phyloP scores from a whole-genome alignment of 1,284 basidiomycete species.

The Ceratobasidium sp. region DNA sequence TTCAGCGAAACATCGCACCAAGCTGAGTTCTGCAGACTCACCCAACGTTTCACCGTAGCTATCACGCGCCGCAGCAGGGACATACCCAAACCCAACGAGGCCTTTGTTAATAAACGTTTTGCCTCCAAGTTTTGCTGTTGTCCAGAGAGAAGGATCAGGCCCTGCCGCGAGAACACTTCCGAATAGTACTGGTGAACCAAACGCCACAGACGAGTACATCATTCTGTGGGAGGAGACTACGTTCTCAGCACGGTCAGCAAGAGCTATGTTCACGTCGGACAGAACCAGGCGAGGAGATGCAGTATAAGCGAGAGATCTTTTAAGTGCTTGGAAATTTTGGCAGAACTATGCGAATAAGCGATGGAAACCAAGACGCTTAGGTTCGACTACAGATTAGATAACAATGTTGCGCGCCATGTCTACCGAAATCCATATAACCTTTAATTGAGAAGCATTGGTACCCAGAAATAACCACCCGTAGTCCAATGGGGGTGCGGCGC shows the following conservation, averaged over 20 bases:
- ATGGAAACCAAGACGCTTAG: too few species aligned
- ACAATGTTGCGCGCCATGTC: too few species aligned
- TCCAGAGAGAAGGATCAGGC: slow-evolving; percentile 39
- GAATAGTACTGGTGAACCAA: slow-evolving; percentile 10
- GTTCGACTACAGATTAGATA: too few species aligned
- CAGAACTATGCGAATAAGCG: not conserved
- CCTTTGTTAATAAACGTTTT: slow-evolving; percentile 43
- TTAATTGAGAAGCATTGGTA: not conserved
- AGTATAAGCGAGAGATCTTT: too few species aligned
- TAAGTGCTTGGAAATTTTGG: not conserved
- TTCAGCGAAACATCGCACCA: slow-evolving; percentile 9
- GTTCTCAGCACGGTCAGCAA: too few species aligned
- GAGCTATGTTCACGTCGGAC: too few species aligned
- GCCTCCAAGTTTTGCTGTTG: slow-evolving; percentile 39
- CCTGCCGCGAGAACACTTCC: slow-evolving; percentile 6
- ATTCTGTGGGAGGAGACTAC: not conserved
- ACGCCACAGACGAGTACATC: slow-evolving; percentile 3
- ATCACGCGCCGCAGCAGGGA: slow-evolving; percentile 38
- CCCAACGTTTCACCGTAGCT: slow-evolving; percentile 39
- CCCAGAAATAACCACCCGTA: not conserved
- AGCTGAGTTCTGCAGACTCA: slow-evolving; percentile 12
- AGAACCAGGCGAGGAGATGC: too few species aligned
- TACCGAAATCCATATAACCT: not conserved
- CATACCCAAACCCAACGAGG: slow-evolving; percentile 38
- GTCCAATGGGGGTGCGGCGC: not conserved